Conservation (phyloP, 2,329 filamentous ascomycete species). For the Fusarium musae region DNA sequence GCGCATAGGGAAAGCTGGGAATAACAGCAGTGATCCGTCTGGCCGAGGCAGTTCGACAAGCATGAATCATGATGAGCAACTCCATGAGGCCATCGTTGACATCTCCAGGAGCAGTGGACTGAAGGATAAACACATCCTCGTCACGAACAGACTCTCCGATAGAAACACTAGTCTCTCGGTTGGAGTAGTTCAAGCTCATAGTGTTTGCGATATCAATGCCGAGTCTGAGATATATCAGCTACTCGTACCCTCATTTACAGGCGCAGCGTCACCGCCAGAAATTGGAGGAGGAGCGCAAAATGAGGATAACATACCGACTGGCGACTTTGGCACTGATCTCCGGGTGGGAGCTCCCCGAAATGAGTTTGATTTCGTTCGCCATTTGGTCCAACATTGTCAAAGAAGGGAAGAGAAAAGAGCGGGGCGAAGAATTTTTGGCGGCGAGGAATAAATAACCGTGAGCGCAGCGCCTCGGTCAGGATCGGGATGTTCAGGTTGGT, state of each 20-base stretch:
- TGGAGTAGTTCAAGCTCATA: conserved; percentile 85
- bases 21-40: conserved; percentile 95
- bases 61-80: conserved; percentile 97
- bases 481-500: conserved; percentile 21
- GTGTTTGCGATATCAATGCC: conserved; percentile 83
- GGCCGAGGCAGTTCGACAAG: conserved; percentile 76
- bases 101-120: conserved; percentile 93
- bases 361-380: conserved; percentile 65
- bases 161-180: conserved; percentile 89
- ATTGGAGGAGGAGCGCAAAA: not conserved
- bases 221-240: conserved; percentile 62
- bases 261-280: not conserved
- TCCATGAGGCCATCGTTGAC: conserved; percentile 99
- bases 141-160: conserved; percentile 96
- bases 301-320: conserved; percentile 52
- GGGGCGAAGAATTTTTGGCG: conserved; percentile 45
- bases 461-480: conserved; percentile 15
- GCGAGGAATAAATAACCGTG: conserved; percentile 41
- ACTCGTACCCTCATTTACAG: conserved; percentile 8
- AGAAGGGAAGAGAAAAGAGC: conserved; percentile 38
- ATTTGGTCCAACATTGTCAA: conserved; percentile 56
- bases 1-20: conserved; percentile 95
- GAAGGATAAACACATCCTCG: conserved; percentile 98
- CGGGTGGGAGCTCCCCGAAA: conserved; percentile 61
- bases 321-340: conserved; percentile 60